Percentiles rank a stretch among this genome's conserved stretches.
phyloP scores from a whole-genome alignment of 176 grass and related monocot species.

The Otatea glauca region DNA sequence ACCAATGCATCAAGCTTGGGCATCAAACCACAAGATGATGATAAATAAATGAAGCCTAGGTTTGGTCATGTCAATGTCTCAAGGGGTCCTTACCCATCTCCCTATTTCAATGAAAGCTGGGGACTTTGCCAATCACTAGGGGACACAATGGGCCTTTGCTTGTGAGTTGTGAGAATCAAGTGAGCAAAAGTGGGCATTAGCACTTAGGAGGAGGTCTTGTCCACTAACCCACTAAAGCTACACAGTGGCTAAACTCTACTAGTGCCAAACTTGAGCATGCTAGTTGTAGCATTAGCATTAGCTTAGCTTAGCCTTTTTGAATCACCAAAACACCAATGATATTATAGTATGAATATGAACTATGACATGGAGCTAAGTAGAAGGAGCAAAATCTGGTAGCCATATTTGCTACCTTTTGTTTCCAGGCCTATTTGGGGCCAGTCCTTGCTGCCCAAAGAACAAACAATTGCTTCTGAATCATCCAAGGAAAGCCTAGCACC shows the following conservation, averaged over 20 bases:
- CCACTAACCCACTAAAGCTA: conserved; percentile 39
- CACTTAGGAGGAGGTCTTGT: conserved; percentile 39
- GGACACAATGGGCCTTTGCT: conserved; percentile 56
- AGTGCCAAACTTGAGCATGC: conserved; percentile 51
- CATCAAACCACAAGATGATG: neutral
- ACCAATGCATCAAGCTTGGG: conserved; percentile 47
- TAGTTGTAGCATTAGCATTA: conserved; percentile 45
- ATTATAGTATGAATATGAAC: conserved; percentile 7
- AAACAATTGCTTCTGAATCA: conserved; percentile 44
- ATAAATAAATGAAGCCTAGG: conserved; percentile 41
- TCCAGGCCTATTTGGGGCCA: conserved; percentile 45
- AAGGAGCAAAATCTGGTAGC: conserved; percentile 32
- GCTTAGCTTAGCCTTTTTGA: conserved; percentile 40
- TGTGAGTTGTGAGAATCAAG: conserved; percentile 53
- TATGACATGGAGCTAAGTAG: conserved; percentile 26
- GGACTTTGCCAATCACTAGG: conserved; percentile 57
- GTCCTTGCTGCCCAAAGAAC: conserved; percentile 40
- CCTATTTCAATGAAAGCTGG: conserved; percentile 52
- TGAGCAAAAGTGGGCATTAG: conserved; percentile 57
- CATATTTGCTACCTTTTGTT: conserved; percentile 47
- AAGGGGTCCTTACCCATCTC: conserved; percentile 17
- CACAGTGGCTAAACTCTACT: conserved; percentile 41
- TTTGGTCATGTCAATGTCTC: conserved; percentile 66
- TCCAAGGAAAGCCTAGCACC: conserved; percentile 18
- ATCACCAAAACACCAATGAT: conserved; percentile 42